Base-by-base conservation (phyloP, 352 stramenopile genomes). In the Aphanomyces invadans region DNA sequence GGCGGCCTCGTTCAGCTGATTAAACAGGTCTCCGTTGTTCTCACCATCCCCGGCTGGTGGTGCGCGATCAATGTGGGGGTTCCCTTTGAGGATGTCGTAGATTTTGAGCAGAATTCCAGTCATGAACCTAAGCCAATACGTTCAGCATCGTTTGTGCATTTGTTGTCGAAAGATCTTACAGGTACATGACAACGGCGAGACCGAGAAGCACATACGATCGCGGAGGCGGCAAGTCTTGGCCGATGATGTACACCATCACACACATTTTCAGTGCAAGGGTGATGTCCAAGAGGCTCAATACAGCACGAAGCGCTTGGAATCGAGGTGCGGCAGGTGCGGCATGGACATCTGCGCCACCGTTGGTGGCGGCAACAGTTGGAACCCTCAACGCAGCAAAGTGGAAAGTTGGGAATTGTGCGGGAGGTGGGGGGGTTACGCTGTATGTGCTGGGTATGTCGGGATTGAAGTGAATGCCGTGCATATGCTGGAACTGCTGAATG, bases 171-270 rank as follows among this genome's bases (percentile, higher is more conserved):
- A n/a, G n/a, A n/a, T n/a, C n/a, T n/a, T 74, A 86, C 72, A 94
- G 57, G 68, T 90, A 92, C 5, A 81, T 86, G 56, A 86, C 76
- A 66, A 88, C 78, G 12, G 83, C 85, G 36, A 93, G 77, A 28
- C 90, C 71, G 33, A 70, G 74, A 10, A 94, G 82, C 70, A 94
- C 76, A 23, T 90, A 71, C 32, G 92, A 72, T 21, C 86, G 81
- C 65, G 90, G 81, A 19, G 76, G 76, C 2, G 86, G 86, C 10
- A 82, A 89, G 63, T 94, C 86, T 62, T 94, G 83, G 29, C 86
- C 83, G 61, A 94, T 90, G 64, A 94, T 89, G 68, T 92, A 91
- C 32, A 94, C 75, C 86, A 94, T 94, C 65, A 94, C 90, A 21
- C 74, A 73, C 86, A 94, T 94, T 69, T 94, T 94, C 52, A 94